These are phyloP conservation scores for Endotrypanum monterogeii DNA, from an alignment of 208 protist species.

Conservation along the genomic window DNA sequence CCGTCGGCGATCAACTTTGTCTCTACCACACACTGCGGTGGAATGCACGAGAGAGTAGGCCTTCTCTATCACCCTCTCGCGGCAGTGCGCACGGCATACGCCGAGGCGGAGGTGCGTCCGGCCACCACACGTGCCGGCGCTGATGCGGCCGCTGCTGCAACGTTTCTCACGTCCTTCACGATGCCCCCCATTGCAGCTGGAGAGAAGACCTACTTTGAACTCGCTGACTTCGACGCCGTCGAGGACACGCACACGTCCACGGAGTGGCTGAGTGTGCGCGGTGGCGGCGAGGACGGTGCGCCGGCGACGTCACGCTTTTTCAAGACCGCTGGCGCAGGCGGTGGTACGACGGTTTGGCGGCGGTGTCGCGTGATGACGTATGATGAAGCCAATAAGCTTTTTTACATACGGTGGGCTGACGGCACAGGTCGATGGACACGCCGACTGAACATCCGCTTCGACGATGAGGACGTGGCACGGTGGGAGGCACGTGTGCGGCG, in stretches of 20 bases:
- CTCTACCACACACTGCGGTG: not conserved
- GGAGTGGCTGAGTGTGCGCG: constrained; percentile 84
- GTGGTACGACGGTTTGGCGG: constrained; percentile 52
- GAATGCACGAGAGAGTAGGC: constrained; percentile 61
- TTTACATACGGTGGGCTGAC: constrained; percentile 74
- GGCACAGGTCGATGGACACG: constrained; percentile 84
- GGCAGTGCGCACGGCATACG: constrained; percentile 68
- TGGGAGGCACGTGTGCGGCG: constrained; percentile 80
- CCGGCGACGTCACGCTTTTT: constrained; percentile 86
- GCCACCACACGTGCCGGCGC: not conserved
- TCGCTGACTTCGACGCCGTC: constrained; percentile 89
- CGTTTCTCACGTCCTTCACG: not conserved
- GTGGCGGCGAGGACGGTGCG: constrained; percentile 43
- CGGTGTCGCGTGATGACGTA: constrained; percentile 76
- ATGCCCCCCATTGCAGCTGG: constrained; percentile 3
- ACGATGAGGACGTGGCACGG: constrained; percentile 65
- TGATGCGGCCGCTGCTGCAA: constrained; percentile 4
- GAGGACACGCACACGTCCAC: constrained; percentile 70
- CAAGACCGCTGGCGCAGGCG: constrained; percentile 29
- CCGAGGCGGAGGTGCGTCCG: constrained; percentile 56
- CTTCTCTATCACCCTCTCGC: constrained; percentile 62
- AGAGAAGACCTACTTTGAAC: constrained; percentile 61
- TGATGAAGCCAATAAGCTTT: constrained; percentile 62
- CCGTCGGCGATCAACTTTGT: constrained; percentile 10
- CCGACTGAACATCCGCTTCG: constrained; percentile 91